phyloP scores from a whole-genome alignment of 768 basidiomycete species.

The Cyclocybe aegerita region DNA sequence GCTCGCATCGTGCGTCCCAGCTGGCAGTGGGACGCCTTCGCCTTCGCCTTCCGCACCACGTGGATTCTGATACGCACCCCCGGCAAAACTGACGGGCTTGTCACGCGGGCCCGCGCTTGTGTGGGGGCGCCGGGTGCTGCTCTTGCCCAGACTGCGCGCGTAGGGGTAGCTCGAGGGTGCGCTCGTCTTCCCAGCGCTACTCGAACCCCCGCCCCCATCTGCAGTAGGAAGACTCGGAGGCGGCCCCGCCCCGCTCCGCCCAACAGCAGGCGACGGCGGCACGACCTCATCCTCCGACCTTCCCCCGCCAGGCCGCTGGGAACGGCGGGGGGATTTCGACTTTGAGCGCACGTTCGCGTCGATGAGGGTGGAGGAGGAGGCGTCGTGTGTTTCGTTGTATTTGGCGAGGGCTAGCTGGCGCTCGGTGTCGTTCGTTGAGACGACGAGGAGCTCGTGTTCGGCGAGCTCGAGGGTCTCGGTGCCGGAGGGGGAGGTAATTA shows the following conservation, averaged over 20 bases:
- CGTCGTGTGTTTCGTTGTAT: conserved; percentile 45
- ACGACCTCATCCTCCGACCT: conserved; percentile 8
- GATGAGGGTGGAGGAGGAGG: conserved; percentile 7
- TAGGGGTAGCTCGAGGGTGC: neutral
- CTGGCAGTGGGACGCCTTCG: neutral
- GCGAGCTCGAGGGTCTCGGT: conserved; percentile 71
- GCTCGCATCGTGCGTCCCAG: neutral
- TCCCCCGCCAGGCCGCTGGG: conserved; percentile 23
- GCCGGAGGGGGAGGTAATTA: conserved; percentile 52
- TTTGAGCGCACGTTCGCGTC: conserved; percentile 41
- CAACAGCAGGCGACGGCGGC: conserved; percentile 19
- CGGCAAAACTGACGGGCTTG: conserved; percentile 35
- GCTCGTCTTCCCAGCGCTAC: too few species aligned
- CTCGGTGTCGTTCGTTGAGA: conserved; percentile 71
- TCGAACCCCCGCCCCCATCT: too few species aligned
- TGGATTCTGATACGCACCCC: conserved; percentile 20
- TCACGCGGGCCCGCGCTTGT: conserved; percentile 76
- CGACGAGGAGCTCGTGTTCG: conserved; percentile 63
- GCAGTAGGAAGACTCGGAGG: too few species aligned
- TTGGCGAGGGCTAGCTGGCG: conserved; percentile 62
- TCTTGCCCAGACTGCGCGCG: conserved; percentile 23
- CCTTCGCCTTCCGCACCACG: conserved; percentile 8
- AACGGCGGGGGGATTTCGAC: conserved; percentile 56
- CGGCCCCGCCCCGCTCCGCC: neutral
- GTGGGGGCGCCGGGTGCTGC: conserved; percentile 55